phyloP scores from a whole-genome alignment of 257 asterid genomes.

The Jaltomata sinuosa region DNA sequence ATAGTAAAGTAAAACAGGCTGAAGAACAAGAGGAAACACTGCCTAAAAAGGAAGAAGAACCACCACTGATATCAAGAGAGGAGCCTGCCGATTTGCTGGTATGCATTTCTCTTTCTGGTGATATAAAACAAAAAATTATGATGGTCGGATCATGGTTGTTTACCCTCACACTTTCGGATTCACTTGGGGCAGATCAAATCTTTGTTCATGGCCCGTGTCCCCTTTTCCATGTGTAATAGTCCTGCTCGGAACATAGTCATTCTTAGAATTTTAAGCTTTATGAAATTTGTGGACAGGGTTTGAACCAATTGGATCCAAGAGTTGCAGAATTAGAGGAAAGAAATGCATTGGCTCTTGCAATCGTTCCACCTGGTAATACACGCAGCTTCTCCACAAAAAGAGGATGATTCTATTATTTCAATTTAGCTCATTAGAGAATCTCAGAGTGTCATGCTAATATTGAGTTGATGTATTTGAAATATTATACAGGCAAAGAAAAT shows the following conservation, averaged over 20 bases:
- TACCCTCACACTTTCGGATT: neutral
- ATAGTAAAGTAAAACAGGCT: slow-evolving; percentile 15
- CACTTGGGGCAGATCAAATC: neutral
- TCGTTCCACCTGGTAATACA: slow-evolving; percentile 51
- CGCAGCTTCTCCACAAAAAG: neutral
- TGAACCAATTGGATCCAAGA: slow-evolving; percentile 39
- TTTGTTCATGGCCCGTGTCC: neutral
- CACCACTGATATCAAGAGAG: slow-evolving; percentile 19
- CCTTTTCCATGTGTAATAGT: neutral
- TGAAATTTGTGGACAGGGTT: slow-evolving; percentile 30
- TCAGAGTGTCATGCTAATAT: neutral
- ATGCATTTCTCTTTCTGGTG: neutral
- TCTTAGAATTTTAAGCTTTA: neutral
- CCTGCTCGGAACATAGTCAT: neutral
- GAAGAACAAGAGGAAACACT: slow-evolving; percentile 18
- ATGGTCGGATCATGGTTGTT: neutral
- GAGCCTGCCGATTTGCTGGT: slow-evolving; percentile 65
- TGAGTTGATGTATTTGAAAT: neutral
- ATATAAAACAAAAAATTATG: neutral
- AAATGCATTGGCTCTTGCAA: slow-evolving; percentile 80
- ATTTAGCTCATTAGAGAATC: neutral
- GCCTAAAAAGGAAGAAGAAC: slow-evolving; percentile 16
- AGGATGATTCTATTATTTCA: neutral
- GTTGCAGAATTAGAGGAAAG: slow-evolving; percentile 44
- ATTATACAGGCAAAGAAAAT: slow-evolving; percentile 32